Conservation (phyloP, 23 red algal species). For the Cyanidiococcus yangmingshanensis region DNA sequence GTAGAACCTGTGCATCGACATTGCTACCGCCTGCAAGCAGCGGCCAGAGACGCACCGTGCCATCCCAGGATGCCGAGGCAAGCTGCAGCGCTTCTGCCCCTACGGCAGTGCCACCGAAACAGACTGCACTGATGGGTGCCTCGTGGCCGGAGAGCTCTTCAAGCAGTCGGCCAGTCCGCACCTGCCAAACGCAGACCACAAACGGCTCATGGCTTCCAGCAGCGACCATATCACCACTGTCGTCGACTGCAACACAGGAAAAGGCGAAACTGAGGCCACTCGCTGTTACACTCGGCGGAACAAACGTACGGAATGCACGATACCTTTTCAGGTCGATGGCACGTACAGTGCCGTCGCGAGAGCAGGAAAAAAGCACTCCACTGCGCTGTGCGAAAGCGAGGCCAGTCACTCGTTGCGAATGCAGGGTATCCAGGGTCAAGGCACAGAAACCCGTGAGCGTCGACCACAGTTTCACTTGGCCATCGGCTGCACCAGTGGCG, state of each 20-base stretch:
- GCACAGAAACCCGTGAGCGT: constrained; percentile 63
- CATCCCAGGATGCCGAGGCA: constrained; percentile 87
- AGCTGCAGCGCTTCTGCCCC: constrained; percentile 42
- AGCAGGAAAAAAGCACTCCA: constrained; percentile 66
- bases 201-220: constrained; percentile 77
- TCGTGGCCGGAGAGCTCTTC: constrained; percentile 76
- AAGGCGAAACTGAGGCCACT: constrained; percentile 24
- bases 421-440: constrained; percentile 56
- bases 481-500: constrained; percentile 72
- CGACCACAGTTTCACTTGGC: constrained; percentile 82
- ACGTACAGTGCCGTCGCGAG: constrained; percentile 83
- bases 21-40: constrained; percentile 50
- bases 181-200: constrained; percentile 76
- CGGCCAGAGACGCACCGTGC: constrained; percentile 78
- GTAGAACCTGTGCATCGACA: constrained; percentile 46
- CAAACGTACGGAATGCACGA: constrained; percentile 72
- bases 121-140: constrained; percentile 38
- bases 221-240: constrained; percentile 72
- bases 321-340: constrained; percentile 79
- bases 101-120: constrained; percentile 11
- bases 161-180: constrained; percentile 72
- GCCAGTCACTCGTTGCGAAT: constrained; percentile 46
- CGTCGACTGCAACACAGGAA: constrained; percentile 56
- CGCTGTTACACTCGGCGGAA: constrained; percentile 25
- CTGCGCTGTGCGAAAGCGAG: constrained; percentile 56